Evolutionary conservation across 1,139 yeast genomes (phyloP), one percentile per base, ranked within the genome.

Genomic region (Pichia sp.): DNA sequence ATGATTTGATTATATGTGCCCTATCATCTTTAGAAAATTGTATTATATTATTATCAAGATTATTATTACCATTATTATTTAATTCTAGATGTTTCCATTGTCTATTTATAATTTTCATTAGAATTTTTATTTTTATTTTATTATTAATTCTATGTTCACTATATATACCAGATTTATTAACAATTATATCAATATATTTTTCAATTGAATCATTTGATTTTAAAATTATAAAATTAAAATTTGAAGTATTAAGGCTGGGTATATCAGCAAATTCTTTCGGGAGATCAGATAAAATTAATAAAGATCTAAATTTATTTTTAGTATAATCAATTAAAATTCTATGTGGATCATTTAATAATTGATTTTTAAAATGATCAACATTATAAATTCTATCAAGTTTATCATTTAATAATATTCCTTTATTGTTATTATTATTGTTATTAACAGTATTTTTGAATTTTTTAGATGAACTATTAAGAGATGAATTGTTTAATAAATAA

Each of bases 271-370:
- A 59, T 11, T 55, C 59, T 7, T 51, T 62, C 6, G 87, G 85
- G 5, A 54, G 54, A 29, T 68, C 78, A 5, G 79, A 66, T 33
- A 83, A 62, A 6, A 83, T 71, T 57, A 85, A 75, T 58, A 75
- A 62, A 1, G 85, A 69, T 45, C 90, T 68, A 60, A 81, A 83
- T 62, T 79, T 77, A 66, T 83, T 83, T 59, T 81, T 81, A 41
- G 70, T 63, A 73, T 79, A 83, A 61, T 83, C 89, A 33, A 80
- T 73, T 49, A 81, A 67, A 27, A 83, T 78, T 35, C 87, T 69
- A 58, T 81, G 79, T 50, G 79, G 81, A 62, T 82, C 86, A 30
- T 65, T 57, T 25, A 70, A 50, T 44, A 83, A 53, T 5, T 66
- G 56, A n/a, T 61, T 56, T 43, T 71, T 70, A 56, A 83, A 78